Conservation (phyloP, 768 basidiomycete genomes). For the Tremella fuciformis region DNA sequence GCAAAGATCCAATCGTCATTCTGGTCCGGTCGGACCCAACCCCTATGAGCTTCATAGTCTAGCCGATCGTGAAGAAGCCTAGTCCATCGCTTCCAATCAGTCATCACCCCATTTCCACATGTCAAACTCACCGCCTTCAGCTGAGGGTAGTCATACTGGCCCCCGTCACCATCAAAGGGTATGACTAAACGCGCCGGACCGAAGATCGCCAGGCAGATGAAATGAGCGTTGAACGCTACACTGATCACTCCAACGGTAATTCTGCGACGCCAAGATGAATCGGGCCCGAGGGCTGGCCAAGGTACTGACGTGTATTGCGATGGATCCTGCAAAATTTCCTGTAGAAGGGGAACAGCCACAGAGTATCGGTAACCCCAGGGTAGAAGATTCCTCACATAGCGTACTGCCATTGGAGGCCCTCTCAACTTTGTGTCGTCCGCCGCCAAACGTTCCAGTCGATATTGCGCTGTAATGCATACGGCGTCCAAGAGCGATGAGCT, state of each 20-base stretch:
- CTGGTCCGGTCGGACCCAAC: background rate
- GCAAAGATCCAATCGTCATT: constrained; percentile 6
- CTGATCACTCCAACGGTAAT: background rate
- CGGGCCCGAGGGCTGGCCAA: background rate
- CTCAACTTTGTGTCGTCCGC: too few relatives aligned
- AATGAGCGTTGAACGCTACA: background rate
- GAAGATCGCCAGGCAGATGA: background rate
- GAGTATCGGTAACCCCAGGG: too few relatives aligned
- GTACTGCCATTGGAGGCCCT: too few relatives aligned
- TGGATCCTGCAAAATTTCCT: too few relatives aligned
- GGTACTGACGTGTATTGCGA: too few relatives aligned
- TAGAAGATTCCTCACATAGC: too few relatives aligned
- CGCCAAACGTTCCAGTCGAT: too few relatives aligned
- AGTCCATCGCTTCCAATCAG: constrained; percentile 7
- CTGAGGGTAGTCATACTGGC: background rate
- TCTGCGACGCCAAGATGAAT: background rate
- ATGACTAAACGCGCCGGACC: background rate
- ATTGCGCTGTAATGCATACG: too few relatives aligned
- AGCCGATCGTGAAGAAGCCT: constrained; percentile 1
- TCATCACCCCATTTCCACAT: too few relatives aligned
- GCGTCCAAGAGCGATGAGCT: too few relatives aligned
- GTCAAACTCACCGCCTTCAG: background rate
- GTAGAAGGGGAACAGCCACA: too few relatives aligned
- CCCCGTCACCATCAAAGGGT: background rate
- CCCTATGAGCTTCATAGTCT: background rate